Percentiles rank a stretch among this genome's conserved stretches.
Evolutionary conservation across 768 basidiomycete species (phyloP).

Genomic region (Hemileccinum rubropunctum): DNA sequence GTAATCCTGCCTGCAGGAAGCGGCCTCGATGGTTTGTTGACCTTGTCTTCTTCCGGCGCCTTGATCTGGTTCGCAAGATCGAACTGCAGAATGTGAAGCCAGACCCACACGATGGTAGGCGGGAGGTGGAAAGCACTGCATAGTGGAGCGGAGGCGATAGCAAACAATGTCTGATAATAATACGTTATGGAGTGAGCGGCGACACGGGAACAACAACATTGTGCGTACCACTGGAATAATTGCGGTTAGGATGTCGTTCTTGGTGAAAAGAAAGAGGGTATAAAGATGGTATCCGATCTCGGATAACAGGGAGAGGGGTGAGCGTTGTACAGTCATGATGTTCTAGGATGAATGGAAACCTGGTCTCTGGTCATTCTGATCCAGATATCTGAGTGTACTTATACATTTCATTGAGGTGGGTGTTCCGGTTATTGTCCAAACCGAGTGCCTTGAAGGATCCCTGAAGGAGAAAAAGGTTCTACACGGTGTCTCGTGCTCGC

Average conservation of each 20-base stretch:
- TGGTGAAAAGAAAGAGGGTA: constrained; percentile 40
- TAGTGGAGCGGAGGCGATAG: constrained; percentile 33
- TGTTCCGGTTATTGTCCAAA: no score
- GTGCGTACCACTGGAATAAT: constrained; percentile 45
- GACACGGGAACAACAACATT: fast-evolving
- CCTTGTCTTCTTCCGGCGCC: constrained; percentile 39
- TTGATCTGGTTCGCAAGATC: constrained; percentile 45
- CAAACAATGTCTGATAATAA: constrained; percentile 31
- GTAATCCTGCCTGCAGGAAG: constrained; percentile 43
- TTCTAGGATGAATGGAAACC: neutral
- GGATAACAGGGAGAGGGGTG: neutral
- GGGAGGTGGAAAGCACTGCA: constrained; percentile 12
- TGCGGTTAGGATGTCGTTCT: constrained; percentile 46
- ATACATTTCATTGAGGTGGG: no score
- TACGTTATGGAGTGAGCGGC: neutral
- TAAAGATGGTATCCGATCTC: constrained; percentile 24
- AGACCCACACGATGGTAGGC: constrained; percentile 41
- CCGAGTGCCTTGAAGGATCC: no score
- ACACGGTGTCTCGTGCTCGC: neutral
- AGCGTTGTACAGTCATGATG: constrained; percentile 20
- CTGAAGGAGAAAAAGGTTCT: no score
- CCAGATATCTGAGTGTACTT: no score
- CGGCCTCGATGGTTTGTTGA: constrained; percentile 46
- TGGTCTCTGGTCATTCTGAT: no score
- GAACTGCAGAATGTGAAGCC: constrained; percentile 44